A percentile compares a stretch with the other conserved stretches of the same genome.
Conservation (phyloP, 148 eudicot genomes). For the Rhododendron williamsianum region DNA sequence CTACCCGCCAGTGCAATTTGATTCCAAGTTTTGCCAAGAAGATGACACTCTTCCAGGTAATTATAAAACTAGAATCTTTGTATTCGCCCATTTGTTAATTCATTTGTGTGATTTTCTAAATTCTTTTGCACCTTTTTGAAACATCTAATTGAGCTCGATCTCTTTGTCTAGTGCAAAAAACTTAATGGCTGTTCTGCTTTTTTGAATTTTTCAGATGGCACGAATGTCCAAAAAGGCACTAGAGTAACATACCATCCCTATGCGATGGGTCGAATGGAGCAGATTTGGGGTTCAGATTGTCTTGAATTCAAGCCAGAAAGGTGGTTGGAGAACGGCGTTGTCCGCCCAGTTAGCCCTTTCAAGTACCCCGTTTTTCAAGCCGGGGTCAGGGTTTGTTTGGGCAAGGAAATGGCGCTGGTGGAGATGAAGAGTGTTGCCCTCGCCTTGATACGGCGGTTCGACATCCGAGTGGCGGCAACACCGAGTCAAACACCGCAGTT, state of each 20-base stretch:
- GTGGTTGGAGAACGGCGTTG: conserved; percentile 16
- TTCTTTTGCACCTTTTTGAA: too few species aligned
- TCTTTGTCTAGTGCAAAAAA: too few species aligned
- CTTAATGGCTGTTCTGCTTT: not conserved
- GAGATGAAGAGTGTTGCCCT: conserved; percentile 33
- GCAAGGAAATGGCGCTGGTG: conserved; percentile 19
- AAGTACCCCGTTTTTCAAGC: conserved; percentile 29
- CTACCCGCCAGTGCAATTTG: conserved; percentile 24
- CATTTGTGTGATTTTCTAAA: too few species aligned
- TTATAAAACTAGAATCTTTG: not conserved
- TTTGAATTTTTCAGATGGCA: conserved; percentile 6
- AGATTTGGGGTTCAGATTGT: conserved; percentile 19
- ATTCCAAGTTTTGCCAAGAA: conserved; percentile 19
- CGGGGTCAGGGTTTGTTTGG: conserved; percentile 26
- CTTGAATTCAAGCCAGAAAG: conserved; percentile 21
- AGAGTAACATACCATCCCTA: conserved; percentile 23
- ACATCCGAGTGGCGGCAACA: conserved; percentile 24
- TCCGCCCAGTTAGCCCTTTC: conserved; percentile 12
- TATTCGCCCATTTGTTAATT: too few species aligned
- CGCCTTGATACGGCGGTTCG: conserved; percentile 30
- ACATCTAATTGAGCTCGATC: too few species aligned
- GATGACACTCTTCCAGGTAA: conserved; percentile 18
- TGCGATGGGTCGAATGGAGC: conserved; percentile 26
- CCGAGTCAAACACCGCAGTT: conserved; percentile 31
- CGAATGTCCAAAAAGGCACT: conserved; percentile 8